Evolutionary conservation across 805 yeast species (phyloP), one percentile per base, ranked within the genome.

Genomic region (Pichia eremophila): DNA sequence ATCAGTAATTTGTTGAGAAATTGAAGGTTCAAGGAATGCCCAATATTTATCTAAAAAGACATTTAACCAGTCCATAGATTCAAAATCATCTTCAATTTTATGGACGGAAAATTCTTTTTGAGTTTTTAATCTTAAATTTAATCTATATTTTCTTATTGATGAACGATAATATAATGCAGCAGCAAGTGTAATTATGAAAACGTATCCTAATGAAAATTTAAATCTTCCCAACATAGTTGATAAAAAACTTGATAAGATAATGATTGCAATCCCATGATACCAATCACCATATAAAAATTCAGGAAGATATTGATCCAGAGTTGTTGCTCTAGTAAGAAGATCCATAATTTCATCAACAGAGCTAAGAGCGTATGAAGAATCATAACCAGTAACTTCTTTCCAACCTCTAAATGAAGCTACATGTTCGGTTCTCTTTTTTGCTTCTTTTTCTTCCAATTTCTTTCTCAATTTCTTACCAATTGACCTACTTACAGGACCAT

Each of bases 21-120:
- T 72, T 10, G 86, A 79, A 7, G 99, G 99, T 64, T 93, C 98
- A 60, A 89, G 75, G 54, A 74, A 86, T 47, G 79, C 71, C 99
- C 99, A 93, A 65, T 86, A 90, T 66, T 89, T 90, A 60, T 84
- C 90, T 66, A 95, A 64, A 58, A 95, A 84, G 27, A 79, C 78
- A 65, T 93, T 93, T 54, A 87, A 71, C 99, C 99, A 93, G 60
- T 93, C 97, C 85, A 93, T 78, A 8, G 95, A 75, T 68, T 93
- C 99, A 55, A 82, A 83, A 62, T 91, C 97, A 59, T 81, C 77
- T 65, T 93, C 98, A 53, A 90, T 82, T 42, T 77, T 77, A 59
- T 78, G 79, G 42, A 88, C 79, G 17, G 93, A 82, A 59, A 85
- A 79, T 60, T 91, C 96, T 56, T 95, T 79, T 60, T 88, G 90